Evolutionary conservation across 176 grass and related monocot genomes (phyloP).

Genomic region (Phoenix roebelenii): DNA sequence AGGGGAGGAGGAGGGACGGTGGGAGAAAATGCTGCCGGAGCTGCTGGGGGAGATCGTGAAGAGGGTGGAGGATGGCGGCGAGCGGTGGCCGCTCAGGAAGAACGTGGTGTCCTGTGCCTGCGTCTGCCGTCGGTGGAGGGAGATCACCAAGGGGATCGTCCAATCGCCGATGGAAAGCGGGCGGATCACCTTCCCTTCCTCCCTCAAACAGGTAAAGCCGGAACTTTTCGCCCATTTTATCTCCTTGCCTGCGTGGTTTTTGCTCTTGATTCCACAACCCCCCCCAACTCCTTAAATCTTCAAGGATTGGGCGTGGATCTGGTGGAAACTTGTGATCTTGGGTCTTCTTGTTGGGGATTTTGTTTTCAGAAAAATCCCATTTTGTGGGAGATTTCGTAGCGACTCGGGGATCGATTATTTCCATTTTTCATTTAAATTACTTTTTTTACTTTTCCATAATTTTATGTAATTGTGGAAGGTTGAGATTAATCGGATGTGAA

Average conservation of each 20-base stretch:
- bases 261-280: too few relatives aligned
- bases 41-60: slow-evolving; percentile 62
- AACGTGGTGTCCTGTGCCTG: slow-evolving; percentile 79
- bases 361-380: too few relatives aligned
- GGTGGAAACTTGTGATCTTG: not conserved
- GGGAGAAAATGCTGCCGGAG: slow-evolving; percentile 67
- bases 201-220: slow-evolving; percentile 68
- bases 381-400: too few relatives aligned
- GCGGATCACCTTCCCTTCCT: slow-evolving; percentile 84
- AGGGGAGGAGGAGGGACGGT: slow-evolving; percentile 54
- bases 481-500: slow-evolving; percentile 2
- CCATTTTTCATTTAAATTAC: too few relatives aligned
- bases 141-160: slow-evolving; percentile 43
- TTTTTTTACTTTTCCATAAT: too few relatives aligned
- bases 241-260: not conserved
- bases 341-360: not conserved
- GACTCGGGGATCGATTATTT: too few relatives aligned
- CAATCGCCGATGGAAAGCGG: slow-evolving; percentile 57
- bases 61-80: slow-evolving; percentile 61
- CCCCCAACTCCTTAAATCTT: not conserved
- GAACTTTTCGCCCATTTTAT: not conserved
- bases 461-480: too few relatives aligned
- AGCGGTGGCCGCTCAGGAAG: slow-evolving; percentile 67
- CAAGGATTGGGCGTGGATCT: not conserved
- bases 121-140: slow-evolving; percentile 68